phyloP scores from a whole-genome alignment of 106 monocot species.

The Dendrobium catenatum region DNA sequence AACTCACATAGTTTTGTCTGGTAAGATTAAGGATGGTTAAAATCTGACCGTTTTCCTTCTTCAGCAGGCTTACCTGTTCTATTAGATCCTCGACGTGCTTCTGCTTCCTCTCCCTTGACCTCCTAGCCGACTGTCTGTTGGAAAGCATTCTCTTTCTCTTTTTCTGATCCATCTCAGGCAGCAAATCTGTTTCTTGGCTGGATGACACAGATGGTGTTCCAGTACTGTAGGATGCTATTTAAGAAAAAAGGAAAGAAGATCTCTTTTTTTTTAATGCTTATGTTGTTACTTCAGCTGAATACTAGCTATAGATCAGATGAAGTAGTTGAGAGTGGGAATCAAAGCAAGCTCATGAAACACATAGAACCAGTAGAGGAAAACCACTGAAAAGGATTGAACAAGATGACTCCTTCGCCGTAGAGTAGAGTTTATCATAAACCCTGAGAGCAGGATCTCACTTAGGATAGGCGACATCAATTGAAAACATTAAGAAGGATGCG shows the following conservation, averaged over 20 bases:
- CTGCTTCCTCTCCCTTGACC: constrained; percentile 53
- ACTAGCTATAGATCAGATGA: constrained; percentile 35
- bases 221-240: constrained; percentile 24
- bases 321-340: neutral
- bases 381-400: constrained; percentile 59
- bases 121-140: constrained; percentile 40
- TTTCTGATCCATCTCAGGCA: constrained; percentile 24
- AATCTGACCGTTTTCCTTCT: constrained; percentile 27
- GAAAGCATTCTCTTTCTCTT: constrained; percentile 37
- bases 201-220: constrained; percentile 19
- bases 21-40: constrained; percentile 12
- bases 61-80: constrained; percentile 22
- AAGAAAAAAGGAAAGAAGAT: neutral
- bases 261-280: neutral
- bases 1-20: constrained; percentile 16
- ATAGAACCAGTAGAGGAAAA: constrained; percentile 77
- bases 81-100: constrained; percentile 46
- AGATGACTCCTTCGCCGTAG: constrained; percentile 41
- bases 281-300: neutral
- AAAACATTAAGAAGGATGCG: constrained; percentile 17
- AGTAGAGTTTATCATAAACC: constrained; percentile 53
- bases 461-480: constrained; percentile 35
- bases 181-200: neutral
- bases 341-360: constrained; percentile 42
- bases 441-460: constrained; percentile 22